phyloP scores from a whole-genome alignment of 2,329 filamentous ascomycete genomes.

The Fusarium sororula region DNA sequence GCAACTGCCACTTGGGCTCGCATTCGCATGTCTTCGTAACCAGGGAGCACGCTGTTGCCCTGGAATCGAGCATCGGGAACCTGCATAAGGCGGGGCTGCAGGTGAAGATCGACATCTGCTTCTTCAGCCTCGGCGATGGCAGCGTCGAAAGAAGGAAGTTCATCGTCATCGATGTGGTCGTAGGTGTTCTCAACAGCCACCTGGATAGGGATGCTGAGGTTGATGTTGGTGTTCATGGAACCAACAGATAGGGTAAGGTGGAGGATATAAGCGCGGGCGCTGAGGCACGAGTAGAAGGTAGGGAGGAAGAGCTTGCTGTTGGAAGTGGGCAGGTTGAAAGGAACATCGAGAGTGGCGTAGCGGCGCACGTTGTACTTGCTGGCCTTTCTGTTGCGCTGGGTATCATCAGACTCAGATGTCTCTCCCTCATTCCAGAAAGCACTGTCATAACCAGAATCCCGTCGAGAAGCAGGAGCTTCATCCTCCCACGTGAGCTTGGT shows the following conservation, averaged over 20 bases:
- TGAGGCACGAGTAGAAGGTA: conserved; percentile 67
- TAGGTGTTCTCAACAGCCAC: conserved; percentile 55
- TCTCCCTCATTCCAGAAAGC: conserved; percentile 48
- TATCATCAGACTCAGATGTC: conserved; percentile 46
- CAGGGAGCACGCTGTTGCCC: conserved; percentile 50
- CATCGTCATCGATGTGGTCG: conserved; percentile 44
- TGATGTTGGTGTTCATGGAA: conserved; percentile 54
- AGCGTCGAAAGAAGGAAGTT: conserved; percentile 61
- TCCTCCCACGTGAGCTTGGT: conserved; percentile 55
- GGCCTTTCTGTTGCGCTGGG: conserved; percentile 39
- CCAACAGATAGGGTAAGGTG: conserved; percentile 56
- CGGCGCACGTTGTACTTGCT: conserved; percentile 50
- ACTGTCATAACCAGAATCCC: conserved; percentile 65
- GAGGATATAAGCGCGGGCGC: conserved; percentile 64
- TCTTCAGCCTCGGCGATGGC: conserved; percentile 54
- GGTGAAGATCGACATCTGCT: conserved; percentile 54
- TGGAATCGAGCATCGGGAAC: conserved; percentile 47
- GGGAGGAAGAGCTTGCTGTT: conserved; percentile 63
- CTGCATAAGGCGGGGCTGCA: conserved; percentile 53
- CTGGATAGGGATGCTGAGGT: conserved; percentile 61
- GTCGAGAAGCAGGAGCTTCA: conserved; percentile 47
- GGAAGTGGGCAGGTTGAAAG: conserved; percentile 57
- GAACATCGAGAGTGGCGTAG: conserved; percentile 56
- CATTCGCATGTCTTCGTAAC: conserved; percentile 48
- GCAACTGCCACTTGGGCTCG: conserved; percentile 39